Evolutionary conservation across 176 grass and related monocot genomes (phyloP).

Genomic region (Dactylis glomerata): DNA sequence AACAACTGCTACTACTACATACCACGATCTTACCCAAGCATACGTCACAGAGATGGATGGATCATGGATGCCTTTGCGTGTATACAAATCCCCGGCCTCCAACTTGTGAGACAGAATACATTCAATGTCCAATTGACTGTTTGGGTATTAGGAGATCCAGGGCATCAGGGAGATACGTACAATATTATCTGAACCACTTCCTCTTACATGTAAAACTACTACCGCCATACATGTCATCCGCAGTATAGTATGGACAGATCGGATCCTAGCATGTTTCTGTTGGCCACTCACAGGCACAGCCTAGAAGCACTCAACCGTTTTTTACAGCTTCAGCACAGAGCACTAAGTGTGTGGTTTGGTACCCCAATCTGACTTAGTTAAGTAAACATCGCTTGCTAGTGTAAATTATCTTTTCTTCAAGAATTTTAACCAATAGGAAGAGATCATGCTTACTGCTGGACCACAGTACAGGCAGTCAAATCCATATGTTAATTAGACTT

Average conservation of each 20-base stretch:
- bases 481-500: background rate
- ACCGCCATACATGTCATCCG: background rate
- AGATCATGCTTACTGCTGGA: background rate
- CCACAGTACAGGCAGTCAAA: background rate
- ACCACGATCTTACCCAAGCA: conserved; percentile 20
- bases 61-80: background rate
- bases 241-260: background rate
- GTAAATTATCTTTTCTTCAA: too few species aligned
- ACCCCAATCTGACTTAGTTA: conserved; percentile 14
- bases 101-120: conserved; percentile 46
- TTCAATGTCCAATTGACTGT: conserved; percentile 11
- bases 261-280: conserved; percentile 15
- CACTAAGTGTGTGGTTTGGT: conserved; percentile 32
- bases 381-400: too few species aligned
- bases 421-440: background rate
- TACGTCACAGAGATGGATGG: conserved; percentile 2
- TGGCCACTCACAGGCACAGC: conserved; percentile 5
- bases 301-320: conserved; percentile 5
- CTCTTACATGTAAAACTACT: background rate
- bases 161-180: conserved; percentile 12
- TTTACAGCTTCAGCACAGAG: conserved; percentile 18
- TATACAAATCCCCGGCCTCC: conserved; percentile 19
- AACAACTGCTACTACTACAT: background rate
- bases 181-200: conserved; percentile 20
- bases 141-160: conserved; percentile 17